Percentiles rank a stretch among this genome's conserved stretches.
Evolutionary conservation across 768 basidiomycete species (phyloP).

Genomic region (Auricularia cornea): DNA sequence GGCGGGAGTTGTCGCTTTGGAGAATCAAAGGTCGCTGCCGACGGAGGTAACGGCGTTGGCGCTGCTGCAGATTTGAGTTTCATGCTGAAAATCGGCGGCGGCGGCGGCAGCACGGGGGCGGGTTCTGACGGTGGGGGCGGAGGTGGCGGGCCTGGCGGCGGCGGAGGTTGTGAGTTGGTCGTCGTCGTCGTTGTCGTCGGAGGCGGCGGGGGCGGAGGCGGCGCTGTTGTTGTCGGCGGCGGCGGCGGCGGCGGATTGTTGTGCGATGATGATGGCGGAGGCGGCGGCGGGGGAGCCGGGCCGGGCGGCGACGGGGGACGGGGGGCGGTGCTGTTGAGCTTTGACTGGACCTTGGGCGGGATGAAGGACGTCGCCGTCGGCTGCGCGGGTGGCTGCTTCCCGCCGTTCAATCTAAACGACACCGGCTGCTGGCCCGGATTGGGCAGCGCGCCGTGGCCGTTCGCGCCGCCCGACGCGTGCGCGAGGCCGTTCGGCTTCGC

Average conservation of each 20-base stretch:
- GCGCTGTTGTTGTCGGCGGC: constrained; percentile 27
- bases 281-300: constrained; percentile 19
- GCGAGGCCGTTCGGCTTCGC: not conserved
- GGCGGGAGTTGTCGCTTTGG: constrained; percentile 1
- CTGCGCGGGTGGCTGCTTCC: not conserved
- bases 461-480: not conserved
- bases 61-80: constrained; percentile 18
- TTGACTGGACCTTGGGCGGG: not conserved
- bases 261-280: not conserved
- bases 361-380: not conserved
- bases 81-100: constrained; percentile 1
- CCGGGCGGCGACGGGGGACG: constrained; percentile 22
- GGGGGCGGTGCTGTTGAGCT: constrained; percentile 16
- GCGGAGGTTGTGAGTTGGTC: no score
- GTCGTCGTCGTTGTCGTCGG: no score
- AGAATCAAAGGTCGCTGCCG: constrained; percentile 1
- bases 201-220: constrained; percentile 33
- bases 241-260: constrained; percentile 15
- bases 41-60: constrained; percentile 13
- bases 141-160: constrained; percentile 8
- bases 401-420: constrained; percentile 3
- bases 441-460: not conserved
- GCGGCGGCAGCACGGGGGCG: constrained; percentile 18
- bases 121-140: constrained; percentile 19
- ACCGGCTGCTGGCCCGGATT: constrained; percentile 2